A percentile compares a stretch with the other conserved stretches of the same genome.
These are phyloP conservation scores for Dissoconium aciculare DNA, from an alignment of 2,329 filamentous ascomycete genomes.

Conservation along the genomic window DNA sequence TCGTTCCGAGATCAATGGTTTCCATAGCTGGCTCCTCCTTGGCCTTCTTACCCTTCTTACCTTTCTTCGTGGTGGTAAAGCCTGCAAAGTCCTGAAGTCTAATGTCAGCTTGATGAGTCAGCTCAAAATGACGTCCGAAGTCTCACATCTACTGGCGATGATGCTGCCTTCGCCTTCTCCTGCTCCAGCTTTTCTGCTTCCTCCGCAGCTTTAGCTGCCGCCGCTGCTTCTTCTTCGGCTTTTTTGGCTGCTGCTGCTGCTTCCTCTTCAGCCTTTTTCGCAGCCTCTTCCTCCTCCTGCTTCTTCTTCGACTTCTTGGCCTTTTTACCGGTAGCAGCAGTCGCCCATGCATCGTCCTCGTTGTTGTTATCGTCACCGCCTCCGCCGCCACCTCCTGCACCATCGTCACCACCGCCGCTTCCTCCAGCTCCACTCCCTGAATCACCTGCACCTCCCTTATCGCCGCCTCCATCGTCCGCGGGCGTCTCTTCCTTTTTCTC, in stretches of 20 bases:
- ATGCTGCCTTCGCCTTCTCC: slow-evolving; percentile 19
- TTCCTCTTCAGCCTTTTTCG: slow-evolving; percentile 21
- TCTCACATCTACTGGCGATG: too few relatives aligned
- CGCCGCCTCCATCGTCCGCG: slow-evolving; percentile 22
- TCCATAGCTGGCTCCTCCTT: not conserved
- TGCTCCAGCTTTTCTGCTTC: slow-evolving; percentile 20
- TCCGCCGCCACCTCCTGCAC: slow-evolving; percentile 18
- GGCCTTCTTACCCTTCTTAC: slow-evolving; percentile 20
- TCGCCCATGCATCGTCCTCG: slow-evolving; percentile 24
- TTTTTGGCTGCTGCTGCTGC: slow-evolving; percentile 24
- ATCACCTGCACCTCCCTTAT: slow-evolving; percentile 21
- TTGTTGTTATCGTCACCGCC: slow-evolving; percentile 17
- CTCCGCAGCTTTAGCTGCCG: slow-evolving; percentile 24
- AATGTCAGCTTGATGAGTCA: not conserved
- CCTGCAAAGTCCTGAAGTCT: slow-evolving; percentile 24
- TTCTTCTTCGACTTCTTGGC: slow-evolving; percentile 30
- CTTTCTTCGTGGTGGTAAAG: slow-evolving; percentile 24
- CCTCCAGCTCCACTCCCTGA: slow-evolving; percentile 22
- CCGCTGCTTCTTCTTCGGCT: slow-evolving; percentile 26
- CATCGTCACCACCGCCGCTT: slow-evolving; percentile 16
- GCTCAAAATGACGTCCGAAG: too few relatives aligned
- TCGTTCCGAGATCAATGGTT: not conserved
- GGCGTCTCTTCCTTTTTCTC: slow-evolving; percentile 28
- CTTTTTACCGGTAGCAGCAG: slow-evolving; percentile 21
- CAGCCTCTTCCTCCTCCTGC: slow-evolving; percentile 14